Evolutionary conservation across 805 yeast species (phyloP), one percentile per base, ranked within the genome.

Genomic region (Kodamaea kakaduensis): DNA sequence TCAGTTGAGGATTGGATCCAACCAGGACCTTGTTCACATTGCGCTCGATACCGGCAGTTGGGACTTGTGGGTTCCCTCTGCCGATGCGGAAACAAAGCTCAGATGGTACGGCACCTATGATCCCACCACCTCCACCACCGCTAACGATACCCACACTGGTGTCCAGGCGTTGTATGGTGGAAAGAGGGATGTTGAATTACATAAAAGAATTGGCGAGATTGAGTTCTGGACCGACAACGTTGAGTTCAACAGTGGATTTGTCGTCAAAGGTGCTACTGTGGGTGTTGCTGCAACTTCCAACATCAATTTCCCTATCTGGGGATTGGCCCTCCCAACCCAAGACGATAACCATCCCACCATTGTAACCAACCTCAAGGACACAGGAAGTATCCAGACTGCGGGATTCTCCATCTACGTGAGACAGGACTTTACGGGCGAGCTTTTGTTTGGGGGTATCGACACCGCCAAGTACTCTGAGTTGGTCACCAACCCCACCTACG

Each of bases 41-140:
- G 29, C 20, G n/a, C 23, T 35, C 12, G 38, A 35, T 13, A 35
- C 38, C 4, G 38, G 38, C 16, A 35, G 38, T 30, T 32, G 27
- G 17, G 38, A 35, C 25, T 35, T 35, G 17, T 35, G 38, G 38
- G 30, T 35, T 6, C 38, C 38, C 19, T 20, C 22, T 16, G 14
- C 28, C 8, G 14, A 26, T 12, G 19, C 31, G 6, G 9, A 5
- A 15, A 12, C 5, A 10, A 7, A 16, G 29, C 6, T 6, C 19
- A 6, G 19, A 4, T 3, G 6, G 6, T 26, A 10, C 17, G 29
- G 29, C 8, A 9, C 12, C 5, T 26, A 6, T 10, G 29, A 26
- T 12, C 29, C 29, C 5, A 16, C 7, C 3, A 8, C 9, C 10
- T 26, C 27, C 29, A 26, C 18, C 6, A 15, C 29, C 5, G 16